phyloP scores from a whole-genome alignment of 2,329 filamentous ascomycete genomes.

The Venturia pyrina region DNA sequence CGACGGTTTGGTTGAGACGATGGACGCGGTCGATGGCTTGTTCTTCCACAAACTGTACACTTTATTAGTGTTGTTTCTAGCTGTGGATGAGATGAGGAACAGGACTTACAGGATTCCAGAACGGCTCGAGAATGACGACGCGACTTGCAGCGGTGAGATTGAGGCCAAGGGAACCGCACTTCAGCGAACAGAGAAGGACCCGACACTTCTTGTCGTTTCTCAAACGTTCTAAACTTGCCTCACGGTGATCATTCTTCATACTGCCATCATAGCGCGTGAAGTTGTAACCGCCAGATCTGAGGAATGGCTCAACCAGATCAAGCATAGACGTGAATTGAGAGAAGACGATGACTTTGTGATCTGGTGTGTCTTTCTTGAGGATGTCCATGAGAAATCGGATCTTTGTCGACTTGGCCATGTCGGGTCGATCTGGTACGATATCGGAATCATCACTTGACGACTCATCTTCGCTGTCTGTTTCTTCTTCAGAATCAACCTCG shows the following conservation, averaged over 20 bases:
- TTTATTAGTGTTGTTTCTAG: not conserved
- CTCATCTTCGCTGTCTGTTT: conserved; percentile 28
- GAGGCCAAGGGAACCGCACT: conserved; percentile 84
- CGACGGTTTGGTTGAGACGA: conserved; percentile 90
- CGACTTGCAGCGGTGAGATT: conserved; percentile 90
- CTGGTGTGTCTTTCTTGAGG: conserved; percentile 62
- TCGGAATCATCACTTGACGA: conserved; percentile 36
- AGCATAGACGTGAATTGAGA: conserved; percentile 98
- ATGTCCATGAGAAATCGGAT: conserved; percentile 78
- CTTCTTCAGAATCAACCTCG: conserved; percentile 32
- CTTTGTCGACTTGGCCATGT: conserved; percentile 63
- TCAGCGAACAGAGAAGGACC: conserved; percentile 83
- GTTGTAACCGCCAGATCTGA: conserved; percentile 61
- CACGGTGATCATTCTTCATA: conserved; percentile 88
- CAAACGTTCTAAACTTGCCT: conserved; percentile 70
- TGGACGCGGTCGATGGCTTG: conserved; percentile 98
- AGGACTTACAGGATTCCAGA: conserved; percentile 80
- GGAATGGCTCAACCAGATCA: conserved; percentile 87
- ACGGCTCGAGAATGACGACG: conserved; percentile 91
- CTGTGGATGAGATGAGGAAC: not conserved
- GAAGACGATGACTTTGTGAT: conserved; percentile 97
- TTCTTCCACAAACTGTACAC: conserved; percentile 76
- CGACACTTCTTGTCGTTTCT: conserved; percentile 66
- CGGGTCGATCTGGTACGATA: conserved; percentile 20
- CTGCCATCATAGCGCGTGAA: conserved; percentile 88